Evolutionary conservation across 306 rosid genomes (phyloP).

Genomic region (Cucumis cinereus): DNA sequence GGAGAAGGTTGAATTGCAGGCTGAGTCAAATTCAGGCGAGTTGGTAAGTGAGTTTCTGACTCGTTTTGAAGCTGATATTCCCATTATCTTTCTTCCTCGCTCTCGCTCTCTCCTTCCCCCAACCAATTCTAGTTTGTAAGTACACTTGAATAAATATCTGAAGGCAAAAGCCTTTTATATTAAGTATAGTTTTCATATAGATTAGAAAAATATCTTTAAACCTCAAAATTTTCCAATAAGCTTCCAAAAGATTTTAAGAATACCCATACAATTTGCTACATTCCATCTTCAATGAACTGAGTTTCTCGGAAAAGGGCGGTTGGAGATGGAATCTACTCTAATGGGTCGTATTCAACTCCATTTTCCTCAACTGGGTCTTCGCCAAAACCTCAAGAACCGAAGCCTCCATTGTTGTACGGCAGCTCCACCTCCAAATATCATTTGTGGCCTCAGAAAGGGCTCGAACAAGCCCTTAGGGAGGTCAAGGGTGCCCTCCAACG

Average conservation of each 20-base stretch:
- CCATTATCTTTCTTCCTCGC: constrained; percentile 23
- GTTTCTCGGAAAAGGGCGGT: background rate
- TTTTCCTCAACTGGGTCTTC: background rate
- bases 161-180: background rate
- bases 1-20: constrained; percentile 42
- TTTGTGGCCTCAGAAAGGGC: constrained; percentile 44
- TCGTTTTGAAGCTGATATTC: constrained; percentile 52
- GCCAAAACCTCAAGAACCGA: background rate
- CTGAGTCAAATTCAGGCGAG: constrained; percentile 46
- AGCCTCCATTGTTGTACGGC: background rate
- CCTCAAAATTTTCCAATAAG: too few species aligned
- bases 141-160: too few species aligned
- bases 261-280: background rate
- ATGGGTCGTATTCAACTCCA: background rate
- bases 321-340: background rate
- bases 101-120: background rate
- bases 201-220: too few species aligned
- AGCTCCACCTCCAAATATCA: background rate
- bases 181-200: too few species aligned
- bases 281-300: background rate
- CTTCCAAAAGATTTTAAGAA: too few species aligned
- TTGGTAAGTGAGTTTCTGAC: constrained; percentile 24
- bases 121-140: background rate
- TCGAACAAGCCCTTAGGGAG: constrained; percentile 27
- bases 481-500: constrained; percentile 38